These are phyloP conservation scores for Terana coerulea DNA, from an alignment of 768 basidiomycete species.

Conservation along the genomic window DNA sequence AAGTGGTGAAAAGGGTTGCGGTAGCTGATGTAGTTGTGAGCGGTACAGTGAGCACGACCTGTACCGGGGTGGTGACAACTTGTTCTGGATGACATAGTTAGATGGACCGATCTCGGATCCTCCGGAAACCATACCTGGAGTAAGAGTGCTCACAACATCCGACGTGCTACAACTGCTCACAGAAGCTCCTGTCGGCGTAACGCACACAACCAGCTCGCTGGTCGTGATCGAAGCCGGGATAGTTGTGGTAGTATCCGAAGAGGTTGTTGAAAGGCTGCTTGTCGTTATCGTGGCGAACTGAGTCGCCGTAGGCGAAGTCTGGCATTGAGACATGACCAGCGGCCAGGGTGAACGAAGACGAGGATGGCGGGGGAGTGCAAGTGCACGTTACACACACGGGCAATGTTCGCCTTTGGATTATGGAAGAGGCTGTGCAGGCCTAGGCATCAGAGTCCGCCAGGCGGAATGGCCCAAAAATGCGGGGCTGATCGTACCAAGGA, in stretches of 20 bases:
- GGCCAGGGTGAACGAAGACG: not conserved
- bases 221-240: conserved; percentile 14
- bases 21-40: conserved; percentile 15
- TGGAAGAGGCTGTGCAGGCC: too few relatives aligned
- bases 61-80: conserved; percentile 11
- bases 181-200: conserved; percentile 3
- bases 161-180: conserved; percentile 5
- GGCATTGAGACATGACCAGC: conserved; percentile 11
- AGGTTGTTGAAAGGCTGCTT: conserved; percentile 16
- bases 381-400: too few relatives aligned
- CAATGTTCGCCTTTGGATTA: too few relatives aligned
- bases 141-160: conserved; percentile 17
- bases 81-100: not conserved
- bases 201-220: conserved; percentile 10
- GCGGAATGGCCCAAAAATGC: too few relatives aligned
- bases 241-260: conserved; percentile 14
- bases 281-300: conserved; percentile 19
- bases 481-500: too few relatives aligned
- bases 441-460: too few relatives aligned
- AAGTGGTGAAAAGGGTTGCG: conserved; percentile 18
- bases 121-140: too few relatives aligned
- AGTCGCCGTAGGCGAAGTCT: conserved; percentile 16
- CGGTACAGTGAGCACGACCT: conserved; percentile 16
- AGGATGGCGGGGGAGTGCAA: too few relatives aligned
- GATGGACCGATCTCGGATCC: too few relatives aligned